These are phyloP conservation scores for Graphilbum ipis-grandicollis DNA, from an alignment of 2,329 filamentous ascomycete genomes.

Conservation along the genomic window DNA sequence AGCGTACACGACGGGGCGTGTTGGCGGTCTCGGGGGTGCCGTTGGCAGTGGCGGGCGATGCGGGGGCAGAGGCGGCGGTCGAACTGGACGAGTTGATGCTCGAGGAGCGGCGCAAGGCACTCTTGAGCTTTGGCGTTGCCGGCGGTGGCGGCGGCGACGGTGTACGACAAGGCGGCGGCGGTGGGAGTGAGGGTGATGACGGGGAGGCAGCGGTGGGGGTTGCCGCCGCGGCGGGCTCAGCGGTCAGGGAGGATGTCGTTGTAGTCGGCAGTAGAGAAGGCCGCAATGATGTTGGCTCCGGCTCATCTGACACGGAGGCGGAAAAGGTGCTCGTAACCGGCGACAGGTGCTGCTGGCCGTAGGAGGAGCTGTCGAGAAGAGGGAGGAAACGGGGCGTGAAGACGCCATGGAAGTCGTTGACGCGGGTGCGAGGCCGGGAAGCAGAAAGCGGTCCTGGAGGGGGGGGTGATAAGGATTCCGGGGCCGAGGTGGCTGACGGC, in stretches of 20 bases:
- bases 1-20: slow-evolving; percentile 44
- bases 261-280: slow-evolving; percentile 9
- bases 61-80: not conserved
- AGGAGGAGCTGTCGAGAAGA: slow-evolving; percentile 31
- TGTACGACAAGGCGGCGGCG: not conserved
- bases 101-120: slow-evolving; percentile 39
- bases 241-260: too few species aligned
- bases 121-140: slow-evolving; percentile 24
- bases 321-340: not conserved
- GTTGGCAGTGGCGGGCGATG: not conserved
- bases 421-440: slow-evolving; percentile 28
- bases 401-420: slow-evolving; percentile 42
- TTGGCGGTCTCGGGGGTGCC: slow-evolving; percentile 4
- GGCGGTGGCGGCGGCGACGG: slow-evolving; percentile 8
- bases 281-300: too few species aligned
- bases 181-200: not conserved
- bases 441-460: too few species aligned
- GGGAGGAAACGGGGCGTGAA: slow-evolving; percentile 47
- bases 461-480: too few species aligned
- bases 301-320: not conserved
- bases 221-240: too few species aligned
- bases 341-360: not conserved
- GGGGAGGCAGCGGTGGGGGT: slow-evolving; percentile 5
- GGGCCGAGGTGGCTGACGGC: too few species aligned
- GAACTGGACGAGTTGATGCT: slow-evolving; percentile 20